Conservation (phyloP, 75 land plant genomes). For the Selaginella tamariscina region DNA sequence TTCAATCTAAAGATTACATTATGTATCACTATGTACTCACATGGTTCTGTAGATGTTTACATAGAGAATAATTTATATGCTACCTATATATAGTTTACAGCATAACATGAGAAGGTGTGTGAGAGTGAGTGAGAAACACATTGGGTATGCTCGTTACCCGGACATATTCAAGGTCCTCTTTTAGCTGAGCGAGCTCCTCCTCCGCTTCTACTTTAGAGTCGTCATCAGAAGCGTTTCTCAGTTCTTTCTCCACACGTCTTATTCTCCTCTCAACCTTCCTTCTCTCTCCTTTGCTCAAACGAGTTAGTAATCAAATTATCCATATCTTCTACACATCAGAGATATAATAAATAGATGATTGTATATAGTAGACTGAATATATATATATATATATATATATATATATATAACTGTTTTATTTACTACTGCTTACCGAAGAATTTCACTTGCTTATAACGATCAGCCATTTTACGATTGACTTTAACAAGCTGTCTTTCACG, state of each 20-base stretch:
- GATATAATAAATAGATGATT: not conserved
- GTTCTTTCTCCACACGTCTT: conserved; percentile 71
- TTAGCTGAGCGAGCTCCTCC: conserved; percentile 59
- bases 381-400: not conserved
- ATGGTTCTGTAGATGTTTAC: too few relatives aligned
- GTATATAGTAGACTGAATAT: not conserved
- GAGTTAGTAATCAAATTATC: too few relatives aligned
- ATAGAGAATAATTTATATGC: too few relatives aligned
- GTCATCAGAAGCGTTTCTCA: conserved; percentile 49
- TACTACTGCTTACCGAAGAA: conserved; percentile 61
- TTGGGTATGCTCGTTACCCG: conserved; percentile 37
- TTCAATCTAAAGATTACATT: not conserved
- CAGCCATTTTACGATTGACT: conserved; percentile 42
- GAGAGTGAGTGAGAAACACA: too few relatives aligned
- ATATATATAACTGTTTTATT: too few relatives aligned
- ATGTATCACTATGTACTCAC: too few relatives aligned
- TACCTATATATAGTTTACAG: too few relatives aligned
- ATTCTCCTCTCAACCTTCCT: conserved; percentile 91
- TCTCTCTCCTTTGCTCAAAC: too few relatives aligned
- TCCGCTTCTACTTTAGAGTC: conserved; percentile 28
- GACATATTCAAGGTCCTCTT: conserved; percentile 94
- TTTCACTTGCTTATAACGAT: conserved; percentile 72
- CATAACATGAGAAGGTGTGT: too few relatives aligned
- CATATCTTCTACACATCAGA: conserved; percentile 7
- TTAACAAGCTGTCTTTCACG: conserved; percentile 17